Conservation (phyloP, 2,329 filamentous ascomycete genomes). For the Alternaria ethzedia region DNA sequence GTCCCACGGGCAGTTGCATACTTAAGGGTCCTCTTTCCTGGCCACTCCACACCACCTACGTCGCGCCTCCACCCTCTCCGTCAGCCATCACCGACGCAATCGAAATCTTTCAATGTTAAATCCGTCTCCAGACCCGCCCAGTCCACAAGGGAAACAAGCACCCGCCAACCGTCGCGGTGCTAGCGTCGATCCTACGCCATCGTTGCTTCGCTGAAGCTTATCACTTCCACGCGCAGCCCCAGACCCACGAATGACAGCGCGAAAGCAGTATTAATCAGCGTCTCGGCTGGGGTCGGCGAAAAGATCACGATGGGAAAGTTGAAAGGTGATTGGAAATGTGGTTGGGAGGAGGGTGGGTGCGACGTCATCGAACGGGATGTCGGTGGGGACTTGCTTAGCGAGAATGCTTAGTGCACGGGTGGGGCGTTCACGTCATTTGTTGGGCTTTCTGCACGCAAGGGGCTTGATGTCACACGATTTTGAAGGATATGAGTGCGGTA, state of each 20-base stretch:
- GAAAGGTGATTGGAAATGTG: conserved; percentile 1
- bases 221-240: conserved; percentile 9
- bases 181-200: conserved; percentile 2
- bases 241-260: neutral
- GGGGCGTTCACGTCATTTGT: conserved; percentile 10
- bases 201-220: conserved; percentile 10
- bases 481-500: neutral
- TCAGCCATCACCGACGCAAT: neutral
- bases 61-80: neutral
- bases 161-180: neutral
- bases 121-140: neutral
- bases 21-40: neutral
- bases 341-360: neutral
- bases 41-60: neutral
- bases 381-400: conserved; percentile 2
- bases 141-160: conserved; percentile 6
- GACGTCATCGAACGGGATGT: conserved; percentile 2
- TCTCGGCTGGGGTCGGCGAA: conserved; percentile 1
- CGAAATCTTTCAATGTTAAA: neutral
- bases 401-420: conserved; percentile 4
- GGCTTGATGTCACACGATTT: neutral
- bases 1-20: neutral
- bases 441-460: neutral
- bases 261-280: neutral
- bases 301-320: neutral